Percentiles rank a stretch among this genome's conserved stretches.
Conservation (phyloP, 2,329 filamentous ascomycete species). For the Cladorrhinum sp. region DNA sequence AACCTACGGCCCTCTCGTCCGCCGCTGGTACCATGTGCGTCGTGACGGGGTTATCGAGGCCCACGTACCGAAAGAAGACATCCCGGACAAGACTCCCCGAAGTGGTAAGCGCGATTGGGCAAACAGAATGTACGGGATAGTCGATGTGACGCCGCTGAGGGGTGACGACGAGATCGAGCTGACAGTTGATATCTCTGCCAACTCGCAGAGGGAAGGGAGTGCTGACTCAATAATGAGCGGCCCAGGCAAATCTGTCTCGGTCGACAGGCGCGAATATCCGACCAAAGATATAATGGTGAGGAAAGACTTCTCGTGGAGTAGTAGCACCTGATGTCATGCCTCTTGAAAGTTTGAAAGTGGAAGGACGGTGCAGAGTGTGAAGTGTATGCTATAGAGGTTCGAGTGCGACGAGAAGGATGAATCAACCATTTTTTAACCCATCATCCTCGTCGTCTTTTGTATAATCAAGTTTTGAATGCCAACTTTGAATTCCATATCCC, state of each 20-base stretch:
- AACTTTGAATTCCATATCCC: not conserved
- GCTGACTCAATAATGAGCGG: not conserved
- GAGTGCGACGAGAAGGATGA: too few species aligned
- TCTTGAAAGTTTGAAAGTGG: not conserved
- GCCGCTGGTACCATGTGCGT: slow-evolving; percentile 1
- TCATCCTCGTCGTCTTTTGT: not conserved
- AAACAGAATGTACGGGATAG: not conserved
- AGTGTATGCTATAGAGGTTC: not conserved
- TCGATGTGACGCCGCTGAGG: not conserved
- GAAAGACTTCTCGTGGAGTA: slow-evolving; percentile 19
- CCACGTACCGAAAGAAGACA: not conserved
- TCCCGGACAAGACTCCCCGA: not conserved
- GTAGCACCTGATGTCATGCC: slow-evolving; percentile 7
- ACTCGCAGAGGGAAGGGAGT: not conserved
- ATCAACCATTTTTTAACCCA: not conserved
- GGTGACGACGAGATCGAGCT: slow-evolving; percentile 21
- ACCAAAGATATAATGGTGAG: slow-evolving; percentile 15
- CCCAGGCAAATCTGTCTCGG: not conserved
- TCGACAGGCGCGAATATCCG: not conserved
- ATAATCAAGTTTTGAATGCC: not conserved
- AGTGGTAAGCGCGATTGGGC: not conserved
- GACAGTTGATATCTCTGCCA: slow-evolving; percentile 11
- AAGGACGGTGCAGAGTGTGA: too few species aligned
- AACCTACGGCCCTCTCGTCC: slow-evolving; percentile 18
- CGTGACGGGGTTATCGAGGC: not conserved